Percentiles rank a stretch among this genome's conserved stretches.
phyloP scores from a whole-genome alignment of 2,329 filamentous ascomycete genomes.

The Periconia macrospinosa region DNA sequence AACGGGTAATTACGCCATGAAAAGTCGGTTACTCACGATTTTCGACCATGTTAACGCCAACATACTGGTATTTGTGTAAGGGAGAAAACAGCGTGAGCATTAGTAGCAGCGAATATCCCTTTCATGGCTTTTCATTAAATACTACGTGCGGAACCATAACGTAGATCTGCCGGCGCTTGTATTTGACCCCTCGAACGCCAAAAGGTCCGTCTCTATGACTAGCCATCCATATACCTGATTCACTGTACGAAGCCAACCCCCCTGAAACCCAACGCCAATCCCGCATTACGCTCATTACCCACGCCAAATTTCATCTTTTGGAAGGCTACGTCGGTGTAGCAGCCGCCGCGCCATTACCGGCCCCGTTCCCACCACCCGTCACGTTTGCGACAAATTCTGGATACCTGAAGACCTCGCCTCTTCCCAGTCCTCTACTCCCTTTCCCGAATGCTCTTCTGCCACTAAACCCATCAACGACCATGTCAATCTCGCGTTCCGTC shows the following conservation, averaged over 20 bases:
- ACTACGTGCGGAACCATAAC: no score
- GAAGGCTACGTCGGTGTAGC: slow-evolving; percentile 11
- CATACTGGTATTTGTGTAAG: no score
- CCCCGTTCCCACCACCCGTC: slow-evolving; percentile 39
- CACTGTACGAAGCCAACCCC: background rate
- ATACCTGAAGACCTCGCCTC: slow-evolving; percentile 90
- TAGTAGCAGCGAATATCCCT: no score
- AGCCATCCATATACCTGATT: background rate
- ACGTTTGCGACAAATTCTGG: slow-evolving; percentile 77
- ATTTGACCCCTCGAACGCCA: no score
- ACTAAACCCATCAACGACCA: slow-evolving; percentile 83
- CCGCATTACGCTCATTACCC: background rate
- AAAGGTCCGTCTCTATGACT: background rate
- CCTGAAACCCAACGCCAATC: background rate
- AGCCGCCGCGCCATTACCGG: slow-evolving; percentile 20
- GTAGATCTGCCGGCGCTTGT: no score
- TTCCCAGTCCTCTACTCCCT: slow-evolving; percentile 49
- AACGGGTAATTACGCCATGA: no score
- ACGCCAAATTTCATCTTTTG: background rate
- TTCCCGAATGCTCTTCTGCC: slow-evolving; percentile 81
- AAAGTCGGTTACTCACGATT: no score
- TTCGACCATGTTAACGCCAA: no score
- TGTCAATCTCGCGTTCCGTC: slow-evolving; percentile 69
- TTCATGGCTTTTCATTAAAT: no score
- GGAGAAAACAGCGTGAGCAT: no score